phyloP scores from a whole-genome alignment of 1,139 yeast species.

The Candida pseudocylindracea region DNA sequence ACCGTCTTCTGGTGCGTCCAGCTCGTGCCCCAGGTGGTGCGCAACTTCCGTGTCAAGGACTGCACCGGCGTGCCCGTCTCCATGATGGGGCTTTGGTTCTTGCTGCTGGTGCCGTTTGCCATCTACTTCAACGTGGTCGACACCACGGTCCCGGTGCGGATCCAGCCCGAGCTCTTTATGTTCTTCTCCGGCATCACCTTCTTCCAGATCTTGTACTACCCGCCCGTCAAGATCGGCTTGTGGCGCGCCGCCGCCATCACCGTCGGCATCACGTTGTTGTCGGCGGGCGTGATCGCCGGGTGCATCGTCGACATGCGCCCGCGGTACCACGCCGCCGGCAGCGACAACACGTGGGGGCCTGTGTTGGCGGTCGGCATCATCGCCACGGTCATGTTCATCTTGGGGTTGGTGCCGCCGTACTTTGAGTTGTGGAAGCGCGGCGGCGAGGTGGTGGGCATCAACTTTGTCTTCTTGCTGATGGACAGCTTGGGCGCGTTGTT shows the following conservation, averaged over 20 bases:
- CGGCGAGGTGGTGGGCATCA: slow-evolving; percentile 78
- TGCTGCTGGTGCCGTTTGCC: slow-evolving; percentile 66
- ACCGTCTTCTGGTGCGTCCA: slow-evolving; percentile 87
- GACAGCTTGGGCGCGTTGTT: slow-evolving; percentile 71
- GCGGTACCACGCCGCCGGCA: slow-evolving; percentile 25
- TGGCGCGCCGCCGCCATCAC: slow-evolving; percentile 20
- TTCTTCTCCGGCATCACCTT: slow-evolving; percentile 47
- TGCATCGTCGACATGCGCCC: slow-evolving; percentile 52
- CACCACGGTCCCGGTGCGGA: slow-evolving; percentile 52
- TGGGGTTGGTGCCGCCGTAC: slow-evolving; percentile 77
- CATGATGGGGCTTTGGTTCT: slow-evolving; percentile 74
- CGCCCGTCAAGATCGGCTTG: slow-evolving; percentile 27
- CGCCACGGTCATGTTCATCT: slow-evolving; percentile 54
- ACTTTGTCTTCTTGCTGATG: slow-evolving; percentile 55
- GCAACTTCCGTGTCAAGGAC: slow-evolving; percentile 52
- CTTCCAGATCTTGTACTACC: slow-evolving; percentile 60
- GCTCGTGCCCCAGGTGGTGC: slow-evolving; percentile 60
- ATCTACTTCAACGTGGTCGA: slow-evolving; percentile 56
- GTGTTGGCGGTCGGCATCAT: slow-evolving; percentile 53
- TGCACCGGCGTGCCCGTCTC: slow-evolving; percentile 70
- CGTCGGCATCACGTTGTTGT: too few relatives aligned
- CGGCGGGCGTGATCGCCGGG: slow-evolving; percentile 37
- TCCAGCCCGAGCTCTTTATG: slow-evolving; percentile 77
- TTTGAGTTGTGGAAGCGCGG: slow-evolving; percentile 57
- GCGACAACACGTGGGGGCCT: slow-evolving; percentile 35